Evolutionary conservation across 768 basidiomycete genomes (phyloP).

Genomic region (Boletus sp.): DNA sequence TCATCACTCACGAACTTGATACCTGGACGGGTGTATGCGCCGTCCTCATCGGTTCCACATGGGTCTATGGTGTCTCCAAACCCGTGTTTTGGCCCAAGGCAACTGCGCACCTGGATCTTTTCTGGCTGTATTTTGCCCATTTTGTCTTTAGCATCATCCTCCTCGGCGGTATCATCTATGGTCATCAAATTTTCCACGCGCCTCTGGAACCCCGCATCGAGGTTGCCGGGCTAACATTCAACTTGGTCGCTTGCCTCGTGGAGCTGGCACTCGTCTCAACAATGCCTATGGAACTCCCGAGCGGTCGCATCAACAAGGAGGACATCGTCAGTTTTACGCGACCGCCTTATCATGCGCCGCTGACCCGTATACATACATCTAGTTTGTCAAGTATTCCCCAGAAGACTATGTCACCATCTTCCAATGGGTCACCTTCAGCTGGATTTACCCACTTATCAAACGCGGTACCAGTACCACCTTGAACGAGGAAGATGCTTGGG

Average conservation of each 20-base stretch:
- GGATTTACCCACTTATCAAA: slow-evolving; percentile 66
- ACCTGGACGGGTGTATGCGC: slow-evolving; percentile 37
- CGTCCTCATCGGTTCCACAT: slow-evolving; percentile 51
- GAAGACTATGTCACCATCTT: slow-evolving; percentile 77
- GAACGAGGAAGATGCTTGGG: slow-evolving; percentile 71
- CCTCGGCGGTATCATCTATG: slow-evolving; percentile 55
- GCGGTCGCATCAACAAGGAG: slow-evolving; percentile 44
- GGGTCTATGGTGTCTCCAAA: slow-evolving; percentile 65
- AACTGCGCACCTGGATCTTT: slow-evolving; percentile 64
- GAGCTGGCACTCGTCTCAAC: slow-evolving; percentile 48
- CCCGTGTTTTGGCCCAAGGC: slow-evolving; percentile 51
- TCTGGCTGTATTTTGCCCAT: slow-evolving; percentile 54
- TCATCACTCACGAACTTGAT: slow-evolving; percentile 38
- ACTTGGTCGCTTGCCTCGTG: slow-evolving; percentile 43
- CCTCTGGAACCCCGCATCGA: slow-evolving; percentile 38
- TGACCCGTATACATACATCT: neutral
- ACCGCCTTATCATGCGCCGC: neutral
- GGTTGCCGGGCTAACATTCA: slow-evolving; percentile 32
- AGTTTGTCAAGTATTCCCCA: slow-evolving; percentile 38
- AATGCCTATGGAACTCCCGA: slow-evolving; percentile 72
- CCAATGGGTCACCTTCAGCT: slow-evolving; percentile 70
- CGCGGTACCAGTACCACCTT: slow-evolving; percentile 52
- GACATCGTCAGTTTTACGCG: slow-evolving; percentile 55
- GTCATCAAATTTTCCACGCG: slow-evolving; percentile 41
- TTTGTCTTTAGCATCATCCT: slow-evolving; percentile 46